These are phyloP conservation scores for Aristolochia contorta DNA, from an alignment of 164 flowering plant species.

Conservation along the genomic window DNA sequence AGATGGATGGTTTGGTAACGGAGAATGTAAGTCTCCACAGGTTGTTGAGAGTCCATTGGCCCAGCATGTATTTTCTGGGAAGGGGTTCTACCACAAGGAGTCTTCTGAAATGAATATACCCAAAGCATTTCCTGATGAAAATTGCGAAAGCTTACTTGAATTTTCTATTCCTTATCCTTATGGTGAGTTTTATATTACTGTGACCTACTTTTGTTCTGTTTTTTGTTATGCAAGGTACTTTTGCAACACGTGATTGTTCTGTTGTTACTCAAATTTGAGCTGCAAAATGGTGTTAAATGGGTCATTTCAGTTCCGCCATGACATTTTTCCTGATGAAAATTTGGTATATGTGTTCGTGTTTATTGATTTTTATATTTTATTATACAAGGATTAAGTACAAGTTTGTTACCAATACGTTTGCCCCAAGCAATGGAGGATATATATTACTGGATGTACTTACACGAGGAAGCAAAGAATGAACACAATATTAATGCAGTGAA, in stretches of 20 bases:
- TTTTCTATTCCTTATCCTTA: constrained; percentile 31
- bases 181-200: constrained; percentile 26
- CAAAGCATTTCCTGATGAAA: constrained; percentile 10
- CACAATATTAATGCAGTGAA: constrained; percentile 46
- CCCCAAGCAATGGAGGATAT: constrained; percentile 20
- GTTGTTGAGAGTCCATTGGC: constrained; percentile 11
- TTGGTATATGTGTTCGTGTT: too few species aligned
- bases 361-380: constrained; percentile 3
- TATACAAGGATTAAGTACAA: constrained; percentile 33
- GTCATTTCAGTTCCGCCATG: too few species aligned
- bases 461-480: constrained; percentile 20
- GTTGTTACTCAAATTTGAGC: too few species aligned
- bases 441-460: constrained; percentile 21
- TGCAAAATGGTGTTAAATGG: too few species aligned
- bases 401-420: constrained; percentile 49
- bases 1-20: constrained; percentile 42
- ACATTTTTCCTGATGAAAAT: too few species aligned
- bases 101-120: constrained; percentile 25
- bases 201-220: background rate
- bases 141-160: constrained; percentile 12
- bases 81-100: constrained; percentile 20
- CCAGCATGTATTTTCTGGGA: constrained; percentile 7
- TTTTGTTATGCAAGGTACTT: too few species aligned
- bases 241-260: too few species aligned
- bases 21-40: constrained; percentile 14